A percentile compares a stretch with the other conserved stretches of the same genome.
These are phyloP conservation scores for Jatropha curcas DNA, from an alignment of 345 rosid species.

Conservation along the genomic window DNA sequence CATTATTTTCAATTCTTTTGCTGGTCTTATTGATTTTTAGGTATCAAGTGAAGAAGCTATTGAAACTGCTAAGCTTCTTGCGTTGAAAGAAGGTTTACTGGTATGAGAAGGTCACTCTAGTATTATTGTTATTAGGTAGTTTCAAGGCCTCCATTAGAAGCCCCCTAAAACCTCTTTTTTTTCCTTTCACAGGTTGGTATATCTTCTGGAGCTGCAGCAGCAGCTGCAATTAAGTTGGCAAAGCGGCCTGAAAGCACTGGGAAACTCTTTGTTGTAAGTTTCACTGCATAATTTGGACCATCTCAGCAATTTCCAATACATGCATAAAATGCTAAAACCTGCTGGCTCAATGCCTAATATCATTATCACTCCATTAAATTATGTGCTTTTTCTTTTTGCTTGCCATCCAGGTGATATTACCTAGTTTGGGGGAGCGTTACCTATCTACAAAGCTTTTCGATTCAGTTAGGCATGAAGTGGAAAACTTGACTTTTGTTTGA, in stretches of 20 bases:
- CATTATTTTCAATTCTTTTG: neutral
- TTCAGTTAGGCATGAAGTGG: conserved; percentile 64
- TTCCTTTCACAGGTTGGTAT: conserved; percentile 46
- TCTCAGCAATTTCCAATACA: neutral
- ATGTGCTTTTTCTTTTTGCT: too few species aligned
- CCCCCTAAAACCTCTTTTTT: neutral
- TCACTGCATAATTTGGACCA: neutral
- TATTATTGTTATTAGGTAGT: neutral
- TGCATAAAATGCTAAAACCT: too few species aligned
- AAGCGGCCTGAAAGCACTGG: conserved; percentile 55
- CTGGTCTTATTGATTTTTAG: conserved; percentile 30
- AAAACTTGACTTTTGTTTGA: conserved; percentile 55
- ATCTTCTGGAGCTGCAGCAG: conserved; percentile 61
- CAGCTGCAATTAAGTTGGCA: conserved; percentile 50
- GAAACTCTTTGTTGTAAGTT: conserved; percentile 57
- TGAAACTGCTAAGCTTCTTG: conserved; percentile 78
- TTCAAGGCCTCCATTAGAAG: neutral
- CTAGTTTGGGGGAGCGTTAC: conserved; percentile 78
- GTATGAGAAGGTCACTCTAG: conserved; percentile 28
- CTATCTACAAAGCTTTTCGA: conserved; percentile 69
- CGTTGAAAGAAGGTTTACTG: conserved; percentile 82
- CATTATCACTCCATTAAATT: too few species aligned
- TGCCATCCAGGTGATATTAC: conserved; percentile 23
- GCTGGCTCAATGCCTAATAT: too few species aligned
- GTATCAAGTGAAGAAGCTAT: conserved; percentile 85